Evolutionary conservation across 208 protist genomes (phyloP), one percentile per base, ranked within the genome.

Genomic region (Leishmania gerbilli): DNA sequence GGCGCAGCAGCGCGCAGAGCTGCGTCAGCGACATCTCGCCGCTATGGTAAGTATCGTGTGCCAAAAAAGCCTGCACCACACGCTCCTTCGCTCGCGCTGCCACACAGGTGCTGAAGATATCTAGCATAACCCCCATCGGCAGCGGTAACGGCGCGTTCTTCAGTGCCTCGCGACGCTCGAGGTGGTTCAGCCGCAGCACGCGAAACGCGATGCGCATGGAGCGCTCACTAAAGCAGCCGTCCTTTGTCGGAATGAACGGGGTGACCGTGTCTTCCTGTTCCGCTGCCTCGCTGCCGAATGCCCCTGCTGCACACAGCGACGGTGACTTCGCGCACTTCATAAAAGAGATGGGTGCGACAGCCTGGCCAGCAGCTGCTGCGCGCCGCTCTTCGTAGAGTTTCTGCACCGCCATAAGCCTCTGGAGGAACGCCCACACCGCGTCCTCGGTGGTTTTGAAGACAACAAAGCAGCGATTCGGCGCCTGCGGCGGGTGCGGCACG

Each of bases 21-120:
- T 87, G 64, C 4, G 65, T 47, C 27, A 97, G 64, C 19, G 90
- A 67, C 3, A 97, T 81, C 78, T 97, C 92, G 0, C 92, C 93
- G 47, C 85, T 90, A 76, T 83, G 82, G 79, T 88, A 90, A 40
- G 80, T 74, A 81, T 97, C 93, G 72, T 89, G 88, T 8, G 83
- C 81, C n/a, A 91, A 64, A 56, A 95, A 95, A 27, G 85, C 82
- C 40, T 91, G 83, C 42, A 80, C 89, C 27, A 94, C 79, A 24
- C 47, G 47, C 76, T 89, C 84, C 81, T 88, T 91, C 42, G 84
- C 83, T 19, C 85, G 81, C 11, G 91, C 85, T 34, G 74, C 77
- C 19, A 84, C 82, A 49, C 87, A 92, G 11, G 84, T 77, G 81
- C 84, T 83, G 51, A 90, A 71, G 42, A 91, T 82, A 21, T 91